Base-by-base conservation (phyloP, 129 eudicot genomes). In the Arctium lappa region DNA sequence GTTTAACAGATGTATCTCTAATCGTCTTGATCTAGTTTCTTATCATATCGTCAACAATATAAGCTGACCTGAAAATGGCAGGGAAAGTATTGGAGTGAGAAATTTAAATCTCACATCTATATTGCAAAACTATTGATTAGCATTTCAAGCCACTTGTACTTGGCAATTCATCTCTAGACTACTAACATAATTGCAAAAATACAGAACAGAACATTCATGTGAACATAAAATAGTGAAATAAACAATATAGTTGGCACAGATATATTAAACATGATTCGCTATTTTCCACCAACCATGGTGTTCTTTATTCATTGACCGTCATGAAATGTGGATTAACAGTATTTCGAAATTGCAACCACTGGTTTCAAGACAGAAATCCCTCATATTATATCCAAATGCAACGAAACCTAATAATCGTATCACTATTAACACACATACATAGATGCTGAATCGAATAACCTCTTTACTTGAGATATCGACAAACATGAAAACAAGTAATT, bases 11-110 rank as follows among this genome's bases (percentile, higher is more conserved):
- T 34, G 37, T 36, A 31, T 9, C 73, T 27, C 62, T 33, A 50
- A 69, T 42, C 34, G 56, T 42, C 4, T 68, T 30, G 77, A 80
- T 32, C 77, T 60, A 27, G 12, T 50, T 48, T 53, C 29, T 6
- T 48, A 50, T 76, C 79, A 76, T 56, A 15, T 76, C 15, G 9
- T 40, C 70, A 1, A 50, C 32, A 0, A 18, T 66, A 29, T 29
- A 78, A 39, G 60, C 10, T 72, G 39, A n/a, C 85, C 85, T 81
- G 79, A 60, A 11, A 81, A 81, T 74, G 30, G 1, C 16, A 37
- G 29, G 18, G 2, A 73, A 8, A 73, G 78, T 27, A 10, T 48
- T 34, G 0, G 31, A 56, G 71, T 72, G 60, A 80, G 72, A 80
- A 27, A 63, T 39, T 77, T 36, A 18, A 36, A 77, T n/a, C 39